Evolutionary conservation across 345 rosid genomes (phyloP).

Genomic region (Psidium friedrichsthalianum): DNA sequence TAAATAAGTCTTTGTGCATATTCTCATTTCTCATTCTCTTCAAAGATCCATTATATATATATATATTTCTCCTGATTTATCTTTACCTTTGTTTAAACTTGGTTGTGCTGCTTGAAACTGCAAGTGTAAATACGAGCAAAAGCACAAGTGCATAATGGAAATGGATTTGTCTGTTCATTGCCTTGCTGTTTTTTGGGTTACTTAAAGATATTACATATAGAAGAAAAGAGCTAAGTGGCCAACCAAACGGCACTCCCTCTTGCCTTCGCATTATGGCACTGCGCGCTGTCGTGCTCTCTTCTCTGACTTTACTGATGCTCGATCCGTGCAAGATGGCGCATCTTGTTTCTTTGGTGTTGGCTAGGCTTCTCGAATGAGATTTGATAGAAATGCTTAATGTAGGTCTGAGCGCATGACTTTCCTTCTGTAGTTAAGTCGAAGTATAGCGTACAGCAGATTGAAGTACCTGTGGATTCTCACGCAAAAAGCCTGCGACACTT

Average conservation of each 20-base stretch:
- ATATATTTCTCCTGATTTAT: not conserved
- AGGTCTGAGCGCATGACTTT: not conserved
- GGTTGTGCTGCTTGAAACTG: not conserved
- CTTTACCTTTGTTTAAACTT: not conserved
- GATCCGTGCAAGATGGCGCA: not conserved
- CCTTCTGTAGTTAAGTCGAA: not conserved
- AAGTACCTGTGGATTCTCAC: not conserved
- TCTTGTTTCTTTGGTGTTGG: not conserved
- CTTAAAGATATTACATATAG: not conserved
- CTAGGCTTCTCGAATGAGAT: not conserved
- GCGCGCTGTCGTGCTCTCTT: not conserved
- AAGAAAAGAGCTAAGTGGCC: not conserved
- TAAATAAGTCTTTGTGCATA: conserved; percentile 31
- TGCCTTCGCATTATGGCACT: not conserved
- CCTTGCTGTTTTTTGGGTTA: not conserved
- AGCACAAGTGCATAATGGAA: not conserved
- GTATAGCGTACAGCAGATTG: not conserved
- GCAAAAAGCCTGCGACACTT: not conserved
- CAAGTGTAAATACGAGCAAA: not conserved
- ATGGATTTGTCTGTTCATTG: not conserved
- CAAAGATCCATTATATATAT: not conserved
- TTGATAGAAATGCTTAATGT: not conserved
- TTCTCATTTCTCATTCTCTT: not conserved
- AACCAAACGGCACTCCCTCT: not conserved
- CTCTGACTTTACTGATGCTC: not conserved